These are phyloP conservation scores for Sarocladium kiliense DNA, from an alignment of 2,329 filamentous ascomycete genomes.

Conservation along the genomic window DNA sequence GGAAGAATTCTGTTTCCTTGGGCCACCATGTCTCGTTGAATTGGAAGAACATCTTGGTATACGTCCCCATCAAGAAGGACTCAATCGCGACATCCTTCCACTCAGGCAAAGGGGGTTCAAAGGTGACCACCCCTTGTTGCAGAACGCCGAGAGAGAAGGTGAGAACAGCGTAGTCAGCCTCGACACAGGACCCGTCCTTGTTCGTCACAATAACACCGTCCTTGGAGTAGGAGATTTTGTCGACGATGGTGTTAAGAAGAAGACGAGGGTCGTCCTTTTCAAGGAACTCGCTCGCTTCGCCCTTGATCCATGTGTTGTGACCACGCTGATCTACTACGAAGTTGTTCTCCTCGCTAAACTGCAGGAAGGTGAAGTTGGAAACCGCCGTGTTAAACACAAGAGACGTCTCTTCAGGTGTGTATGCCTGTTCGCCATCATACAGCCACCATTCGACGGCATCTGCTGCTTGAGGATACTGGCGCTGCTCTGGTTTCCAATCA, in stretches of 20 bases:
- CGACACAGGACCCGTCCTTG: slow-evolving; percentile 43
- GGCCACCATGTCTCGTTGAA: slow-evolving; percentile 56
- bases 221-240: slow-evolving; percentile 41
- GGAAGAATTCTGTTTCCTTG: slow-evolving; percentile 27
- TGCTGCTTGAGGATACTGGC: slow-evolving; percentile 33
- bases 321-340: slow-evolving; percentile 52
- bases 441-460: slow-evolving; percentile 36
- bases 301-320: slow-evolving; percentile 48
- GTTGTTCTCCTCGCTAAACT: slow-evolving; percentile 51
- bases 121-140: slow-evolving; percentile 50
- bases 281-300: slow-evolving; percentile 49
- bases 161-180: slow-evolving; percentile 51
- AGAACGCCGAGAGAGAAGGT: slow-evolving; percentile 60
- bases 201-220: slow-evolving; percentile 44
- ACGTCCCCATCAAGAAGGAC: slow-evolving; percentile 58
- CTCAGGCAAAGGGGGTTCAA: slow-evolving; percentile 46
- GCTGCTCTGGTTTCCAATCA: slow-evolving; percentile 50
- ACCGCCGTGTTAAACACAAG: slow-evolving; percentile 44
- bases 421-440: slow-evolving; percentile 22
- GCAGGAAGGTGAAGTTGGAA: slow-evolving; percentile 53
- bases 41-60: slow-evolving; percentile 63
- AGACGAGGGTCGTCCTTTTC: slow-evolving; percentile 43
- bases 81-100: slow-evolving; percentile 58
- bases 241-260: slow-evolving; percentile 48
- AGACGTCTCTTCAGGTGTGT: slow-evolving; percentile 45